phyloP scores from a whole-genome alignment of 768 basidiomycete species.

The Lyophyllum decastes region DNA sequence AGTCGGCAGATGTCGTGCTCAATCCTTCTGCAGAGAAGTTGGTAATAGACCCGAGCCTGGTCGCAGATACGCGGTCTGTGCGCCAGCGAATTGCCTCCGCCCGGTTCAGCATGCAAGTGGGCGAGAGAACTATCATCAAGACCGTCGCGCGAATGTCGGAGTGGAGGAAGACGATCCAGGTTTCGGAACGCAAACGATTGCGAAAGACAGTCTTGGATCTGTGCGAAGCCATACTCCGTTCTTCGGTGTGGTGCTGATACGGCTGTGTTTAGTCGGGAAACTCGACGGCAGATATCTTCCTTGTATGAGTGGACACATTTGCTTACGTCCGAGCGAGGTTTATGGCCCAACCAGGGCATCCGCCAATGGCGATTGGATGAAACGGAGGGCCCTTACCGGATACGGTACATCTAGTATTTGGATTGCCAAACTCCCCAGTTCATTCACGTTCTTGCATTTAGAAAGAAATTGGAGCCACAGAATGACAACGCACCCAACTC shows the following conservation, averaged over 20 bases:
- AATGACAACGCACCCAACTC: slow-evolving; percentile 48
- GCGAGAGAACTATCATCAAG: slow-evolving; percentile 64
- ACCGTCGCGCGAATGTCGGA: slow-evolving; percentile 63
- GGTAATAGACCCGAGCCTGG: slow-evolving; percentile 52
- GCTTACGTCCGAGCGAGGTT: slow-evolving; percentile 73
- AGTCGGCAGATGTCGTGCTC: slow-evolving; percentile 52
- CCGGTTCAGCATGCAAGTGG: slow-evolving; percentile 62
- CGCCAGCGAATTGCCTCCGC: slow-evolving; percentile 56
- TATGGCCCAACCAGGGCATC: slow-evolving; percentile 68
- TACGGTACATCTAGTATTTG: slow-evolving; percentile 50
- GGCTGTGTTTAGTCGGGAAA: slow-evolving; percentile 60
- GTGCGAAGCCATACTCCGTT: slow-evolving; percentile 39
- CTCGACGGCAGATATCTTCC: slow-evolving; percentile 65
- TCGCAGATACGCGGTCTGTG: slow-evolving; percentile 53
- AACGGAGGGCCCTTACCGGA: slow-evolving; percentile 88
- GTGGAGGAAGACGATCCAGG: slow-evolving; percentile 71
- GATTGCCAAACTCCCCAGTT: not conserved
- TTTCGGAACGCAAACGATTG: slow-evolving; percentile 70
- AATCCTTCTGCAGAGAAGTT: slow-evolving; percentile 50
- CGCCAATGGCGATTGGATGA: slow-evolving; percentile 83
- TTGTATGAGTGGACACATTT: slow-evolving; percentile 62
- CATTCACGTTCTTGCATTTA: slow-evolving; percentile 24
- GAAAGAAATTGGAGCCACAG: slow-evolving; percentile 77
- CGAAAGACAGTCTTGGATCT: slow-evolving; percentile 73
- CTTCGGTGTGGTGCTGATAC: not conserved